A percentile compares a stretch with the other conserved stretches of the same genome.
phyloP scores from a whole-genome alignment of 2,329 filamentous ascomycete species.

The Diaporthe helianthi region DNA sequence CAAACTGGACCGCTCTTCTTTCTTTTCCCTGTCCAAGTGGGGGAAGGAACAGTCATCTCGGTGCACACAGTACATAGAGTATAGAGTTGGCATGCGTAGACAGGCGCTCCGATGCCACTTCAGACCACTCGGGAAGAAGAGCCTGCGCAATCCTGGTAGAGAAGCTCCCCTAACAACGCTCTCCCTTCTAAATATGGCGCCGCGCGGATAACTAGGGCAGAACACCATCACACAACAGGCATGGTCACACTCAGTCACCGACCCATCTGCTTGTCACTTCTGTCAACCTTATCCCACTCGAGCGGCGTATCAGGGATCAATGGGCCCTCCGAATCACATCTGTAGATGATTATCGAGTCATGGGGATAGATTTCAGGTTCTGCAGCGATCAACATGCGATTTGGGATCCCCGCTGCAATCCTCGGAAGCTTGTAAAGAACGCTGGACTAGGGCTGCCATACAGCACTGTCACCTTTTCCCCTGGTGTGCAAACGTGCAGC shows the following conservation, averaged over 20 bases:
- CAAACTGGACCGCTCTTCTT: background rate
- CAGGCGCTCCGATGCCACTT: slow-evolving; percentile 21
- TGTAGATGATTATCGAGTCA: slow-evolving; percentile 30
- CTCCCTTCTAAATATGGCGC: slow-evolving; percentile 23
- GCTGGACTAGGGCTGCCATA: slow-evolving; percentile 8
- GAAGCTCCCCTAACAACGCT: slow-evolving; percentile 11
- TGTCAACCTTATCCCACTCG: slow-evolving; percentile 23
- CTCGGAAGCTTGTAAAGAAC: slow-evolving; percentile 6
- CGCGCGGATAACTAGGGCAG: slow-evolving; percentile 10
- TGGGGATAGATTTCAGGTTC: slow-evolving; percentile 15
- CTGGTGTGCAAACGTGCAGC: slow-evolving; percentile 18
- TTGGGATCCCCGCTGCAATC: slow-evolving; percentile 23
- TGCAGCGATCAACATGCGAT: slow-evolving; percentile 18
- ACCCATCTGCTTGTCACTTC: slow-evolving; percentile 23
- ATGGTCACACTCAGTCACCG: slow-evolving; percentile 7
- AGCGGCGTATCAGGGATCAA: slow-evolving; percentile 22
- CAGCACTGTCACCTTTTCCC: slow-evolving; percentile 20
- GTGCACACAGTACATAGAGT: slow-evolving; percentile 27
- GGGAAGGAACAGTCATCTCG: background rate
- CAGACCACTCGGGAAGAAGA: slow-evolving; percentile 3
- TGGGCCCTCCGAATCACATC: slow-evolving; percentile 19
- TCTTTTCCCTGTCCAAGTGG: slow-evolving; percentile 8
- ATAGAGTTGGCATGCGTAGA: slow-evolving; percentile 8
- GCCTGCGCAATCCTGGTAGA: slow-evolving; percentile 11
- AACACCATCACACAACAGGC: slow-evolving; percentile 18